phyloP scores from a whole-genome alignment of 352 stramenopile genomes.

The Thalassiosira oceanica region DNA sequence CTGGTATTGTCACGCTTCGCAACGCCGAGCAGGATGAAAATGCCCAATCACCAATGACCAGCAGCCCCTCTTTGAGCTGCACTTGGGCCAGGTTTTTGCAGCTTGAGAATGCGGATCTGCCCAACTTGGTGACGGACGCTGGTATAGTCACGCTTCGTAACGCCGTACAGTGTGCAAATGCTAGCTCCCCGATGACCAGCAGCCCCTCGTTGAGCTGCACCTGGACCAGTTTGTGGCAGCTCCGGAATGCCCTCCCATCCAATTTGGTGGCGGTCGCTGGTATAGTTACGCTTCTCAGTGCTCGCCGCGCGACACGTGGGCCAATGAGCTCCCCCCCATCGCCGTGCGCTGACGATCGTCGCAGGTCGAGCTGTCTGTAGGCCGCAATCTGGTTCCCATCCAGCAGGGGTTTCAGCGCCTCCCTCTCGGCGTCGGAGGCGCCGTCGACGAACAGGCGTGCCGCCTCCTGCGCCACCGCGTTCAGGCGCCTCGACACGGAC shows the following conservation, averaged over 20 bases:
- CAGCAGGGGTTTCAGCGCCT: too few relatives aligned
- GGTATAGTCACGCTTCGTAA: neutral
- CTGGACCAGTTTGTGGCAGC: neutral
- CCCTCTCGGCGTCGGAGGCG: too few relatives aligned
- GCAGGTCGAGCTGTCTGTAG: too few relatives aligned
- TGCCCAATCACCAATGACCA: constrained; percentile 6
- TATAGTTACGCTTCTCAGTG: too few relatives aligned
- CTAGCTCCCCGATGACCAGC: neutral
- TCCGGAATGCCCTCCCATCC: neutral
- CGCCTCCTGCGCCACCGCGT: too few relatives aligned
- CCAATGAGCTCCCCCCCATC: too few relatives aligned
- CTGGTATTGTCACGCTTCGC: neutral
- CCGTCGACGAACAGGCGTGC: too few relatives aligned
- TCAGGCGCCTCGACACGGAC: too few relatives aligned
- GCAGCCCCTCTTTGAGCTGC: neutral
- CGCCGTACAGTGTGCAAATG: neutral
- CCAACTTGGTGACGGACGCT: neutral
- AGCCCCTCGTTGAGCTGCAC: neutral
- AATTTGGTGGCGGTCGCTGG: too few relatives aligned
- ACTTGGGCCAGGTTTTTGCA: neutral
- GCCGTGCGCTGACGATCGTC: too few relatives aligned
- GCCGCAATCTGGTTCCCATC: too few relatives aligned
- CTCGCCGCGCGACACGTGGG: too few relatives aligned
- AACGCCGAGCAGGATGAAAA: constrained; percentile 5
- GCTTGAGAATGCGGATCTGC: neutral